These are phyloP conservation scores for Aquilaria malaccensis DNA, from an alignment of 345 rosid species.

Conservation along the genomic window DNA sequence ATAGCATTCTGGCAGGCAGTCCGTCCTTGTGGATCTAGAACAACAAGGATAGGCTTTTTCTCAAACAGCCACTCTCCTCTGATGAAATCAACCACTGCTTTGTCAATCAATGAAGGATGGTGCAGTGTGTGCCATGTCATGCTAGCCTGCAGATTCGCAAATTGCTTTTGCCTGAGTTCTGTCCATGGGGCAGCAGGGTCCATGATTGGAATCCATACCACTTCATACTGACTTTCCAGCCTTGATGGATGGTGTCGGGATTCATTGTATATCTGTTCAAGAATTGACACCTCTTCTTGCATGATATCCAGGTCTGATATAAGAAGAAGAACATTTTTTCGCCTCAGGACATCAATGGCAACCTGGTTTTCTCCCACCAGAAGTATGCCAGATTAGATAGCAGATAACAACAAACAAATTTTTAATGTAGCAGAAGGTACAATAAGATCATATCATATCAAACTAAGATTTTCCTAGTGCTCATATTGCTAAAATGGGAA, in stretches of 20 bases:
- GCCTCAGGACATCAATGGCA: conserved; percentile 54
- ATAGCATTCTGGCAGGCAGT: conserved; percentile 65
- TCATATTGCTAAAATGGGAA: no score
- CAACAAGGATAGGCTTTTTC: conserved; percentile 65
- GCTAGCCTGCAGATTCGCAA: conserved; percentile 33
- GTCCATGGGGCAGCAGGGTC: conserved; percentile 35
- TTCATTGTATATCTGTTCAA: conserved; percentile 47
- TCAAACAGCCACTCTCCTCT: conserved; percentile 59
- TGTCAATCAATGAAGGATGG: conserved; percentile 48
- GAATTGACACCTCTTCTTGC: conserved; percentile 41
- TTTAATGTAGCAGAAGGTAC: no score
- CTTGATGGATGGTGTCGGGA: conserved; percentile 30
- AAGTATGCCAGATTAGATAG: neutral
- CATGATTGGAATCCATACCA: conserved; percentile 73
- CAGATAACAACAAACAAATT: neutral
- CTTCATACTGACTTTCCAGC: conserved; percentile 40
- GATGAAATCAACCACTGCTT: conserved; percentile 42
- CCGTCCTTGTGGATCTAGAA: conserved; percentile 72
- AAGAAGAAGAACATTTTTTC: conserved; percentile 60
- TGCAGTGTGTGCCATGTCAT: conserved; percentile 77
- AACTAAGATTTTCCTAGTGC: no score
- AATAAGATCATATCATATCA: no score
- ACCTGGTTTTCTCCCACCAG: conserved; percentile 31
- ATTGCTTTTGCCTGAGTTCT: conserved; percentile 36
- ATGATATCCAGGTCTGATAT: conserved; percentile 63